Conservation (phyloP, 2,329 filamentous ascomycete species). For the Clarireedia homoeocarpa region DNA sequence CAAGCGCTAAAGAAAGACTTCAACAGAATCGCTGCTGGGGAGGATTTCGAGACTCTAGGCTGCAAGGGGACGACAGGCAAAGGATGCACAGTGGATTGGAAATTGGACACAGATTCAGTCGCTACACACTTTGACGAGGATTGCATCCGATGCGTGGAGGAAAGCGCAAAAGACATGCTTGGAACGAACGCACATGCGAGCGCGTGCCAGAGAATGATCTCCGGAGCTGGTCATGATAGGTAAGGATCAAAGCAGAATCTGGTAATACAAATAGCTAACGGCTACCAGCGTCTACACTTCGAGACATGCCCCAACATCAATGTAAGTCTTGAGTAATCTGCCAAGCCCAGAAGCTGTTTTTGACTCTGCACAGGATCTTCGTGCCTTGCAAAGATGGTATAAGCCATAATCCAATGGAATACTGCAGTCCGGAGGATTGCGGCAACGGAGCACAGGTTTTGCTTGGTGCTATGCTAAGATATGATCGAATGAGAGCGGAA, state of each 20-base stretch:
- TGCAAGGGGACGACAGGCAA: constrained; percentile 37
- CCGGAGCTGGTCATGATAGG: constrained; percentile 56
- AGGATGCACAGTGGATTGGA: constrained; percentile 48
- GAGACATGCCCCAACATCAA: constrained; percentile 51
- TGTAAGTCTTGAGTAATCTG: constrained; percentile 31
- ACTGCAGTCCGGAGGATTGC: constrained; percentile 52
- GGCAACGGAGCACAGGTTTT: constrained; percentile 45
- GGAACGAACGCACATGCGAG: constrained; percentile 38
- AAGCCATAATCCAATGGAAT: constrained; percentile 57
- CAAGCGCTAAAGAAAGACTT: constrained; percentile 50
- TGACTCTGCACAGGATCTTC: constrained; percentile 40
- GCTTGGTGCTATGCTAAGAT: constrained; percentile 35
- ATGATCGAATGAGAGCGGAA: constrained; percentile 29
- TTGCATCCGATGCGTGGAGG: constrained; percentile 57
- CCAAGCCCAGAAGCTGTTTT: neutral
- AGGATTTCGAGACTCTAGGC: constrained; percentile 42
- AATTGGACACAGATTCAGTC: constrained; percentile 52
- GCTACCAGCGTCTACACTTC: constrained; percentile 49
- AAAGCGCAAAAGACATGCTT: constrained; percentile 49
- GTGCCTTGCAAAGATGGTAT: constrained; percentile 55
- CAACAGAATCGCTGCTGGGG: constrained; percentile 47
- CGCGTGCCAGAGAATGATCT: constrained; percentile 45
- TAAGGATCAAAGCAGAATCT: constrained; percentile 29
- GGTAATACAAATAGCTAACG: constrained; percentile 9
- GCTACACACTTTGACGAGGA: constrained; percentile 58